Percentiles rank a stretch among this genome's conserved stretches.
These are phyloP conservation scores for Globisporangium lucens DNA, from an alignment of 352 stramenopile genomes.

Conservation along the genomic window DNA sequence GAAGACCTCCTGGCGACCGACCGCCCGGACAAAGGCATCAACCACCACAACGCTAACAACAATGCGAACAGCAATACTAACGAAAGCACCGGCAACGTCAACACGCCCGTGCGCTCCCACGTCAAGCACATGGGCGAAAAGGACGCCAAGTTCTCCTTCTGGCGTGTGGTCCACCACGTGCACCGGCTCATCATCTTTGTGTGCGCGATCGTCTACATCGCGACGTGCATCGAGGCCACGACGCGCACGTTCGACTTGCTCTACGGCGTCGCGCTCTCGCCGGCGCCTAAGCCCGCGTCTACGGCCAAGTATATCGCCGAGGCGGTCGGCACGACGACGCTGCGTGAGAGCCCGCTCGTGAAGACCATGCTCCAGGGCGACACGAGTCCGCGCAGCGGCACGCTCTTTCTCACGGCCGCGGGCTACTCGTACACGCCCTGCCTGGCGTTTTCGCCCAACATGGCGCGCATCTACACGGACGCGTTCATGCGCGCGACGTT, in stretches of 20 bases:
- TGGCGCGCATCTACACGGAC: constrained; percentile 29
- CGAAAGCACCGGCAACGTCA: neutral
- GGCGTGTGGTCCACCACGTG: neutral
- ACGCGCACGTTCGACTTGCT: neutral
- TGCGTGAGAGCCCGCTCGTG: constrained; percentile 33
- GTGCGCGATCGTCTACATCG: neutral
- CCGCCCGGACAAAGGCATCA: neutral
- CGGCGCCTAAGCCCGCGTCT: neutral
- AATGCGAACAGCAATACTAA: neutral
- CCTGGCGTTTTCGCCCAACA: constrained; percentile 7
- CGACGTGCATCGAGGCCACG: constrained; percentile 1
- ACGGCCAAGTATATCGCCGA: neutral
- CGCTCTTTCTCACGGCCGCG: constrained; percentile 30
- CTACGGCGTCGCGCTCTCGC: neutral
- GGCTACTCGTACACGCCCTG: constrained; percentile 23
- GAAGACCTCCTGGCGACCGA: neutral
- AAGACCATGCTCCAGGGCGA: constrained; percentile 21
- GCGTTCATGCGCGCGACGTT: constrained; percentile 29
- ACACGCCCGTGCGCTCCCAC: neutral
- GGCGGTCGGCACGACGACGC: constrained; percentile 5
- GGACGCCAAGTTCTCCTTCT: constrained; percentile 1
- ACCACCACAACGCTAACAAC: neutral
- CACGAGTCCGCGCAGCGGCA: constrained; percentile 25
- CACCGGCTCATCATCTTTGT: constrained; percentile 1
- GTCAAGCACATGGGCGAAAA: neutral